phyloP scores from a whole-genome alignment of 2,329 filamentous ascomycete species.

The Dothistroma pini region DNA sequence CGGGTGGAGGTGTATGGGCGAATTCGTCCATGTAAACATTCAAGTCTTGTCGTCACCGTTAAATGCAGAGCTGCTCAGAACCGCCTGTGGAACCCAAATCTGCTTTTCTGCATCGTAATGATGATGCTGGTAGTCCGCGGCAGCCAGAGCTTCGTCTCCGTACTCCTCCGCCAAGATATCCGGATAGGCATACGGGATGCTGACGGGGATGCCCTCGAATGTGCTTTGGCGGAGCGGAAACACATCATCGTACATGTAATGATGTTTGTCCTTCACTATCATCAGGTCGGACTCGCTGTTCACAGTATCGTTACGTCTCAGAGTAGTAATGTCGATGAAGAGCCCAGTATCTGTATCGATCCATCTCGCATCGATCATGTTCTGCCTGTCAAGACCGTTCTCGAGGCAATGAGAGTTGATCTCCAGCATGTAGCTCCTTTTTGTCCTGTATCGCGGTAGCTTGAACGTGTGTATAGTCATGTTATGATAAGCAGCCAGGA shows the following conservation, averaged over 20 bases:
- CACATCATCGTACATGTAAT: constrained; percentile 52
- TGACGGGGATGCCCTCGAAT: constrained; percentile 53
- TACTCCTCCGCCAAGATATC: constrained; percentile 55
- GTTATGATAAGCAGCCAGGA: constrained; percentile 58
- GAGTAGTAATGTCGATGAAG: constrained; percentile 60
- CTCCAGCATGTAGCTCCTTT: constrained; percentile 52
- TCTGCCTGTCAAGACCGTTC: constrained; percentile 46
- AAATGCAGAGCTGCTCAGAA: constrained; percentile 9
- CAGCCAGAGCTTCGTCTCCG: constrained; percentile 47
- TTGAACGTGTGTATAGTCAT: constrained; percentile 54
- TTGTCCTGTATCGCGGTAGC: constrained; percentile 22
- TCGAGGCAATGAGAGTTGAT: constrained; percentile 56
- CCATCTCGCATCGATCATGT: constrained; percentile 60
- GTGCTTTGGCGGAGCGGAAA: constrained; percentile 54
- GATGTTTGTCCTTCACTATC: constrained; percentile 57
- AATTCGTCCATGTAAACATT: neutral
- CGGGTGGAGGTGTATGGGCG: neutral
- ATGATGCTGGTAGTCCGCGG: constrained; percentile 45
- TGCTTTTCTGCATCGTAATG: constrained; percentile 36
- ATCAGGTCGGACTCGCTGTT: constrained; percentile 42
- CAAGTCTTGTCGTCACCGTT: constrained; percentile 2
- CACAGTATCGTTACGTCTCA: constrained; percentile 45
- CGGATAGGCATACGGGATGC: constrained; percentile 56
- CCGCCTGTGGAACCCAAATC: constrained; percentile 30
- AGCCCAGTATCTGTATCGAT: constrained; percentile 57